These are phyloP conservation scores for Globisporangium lucens DNA, from an alignment of 352 stramenopile genomes.

Conservation along the genomic window DNA sequence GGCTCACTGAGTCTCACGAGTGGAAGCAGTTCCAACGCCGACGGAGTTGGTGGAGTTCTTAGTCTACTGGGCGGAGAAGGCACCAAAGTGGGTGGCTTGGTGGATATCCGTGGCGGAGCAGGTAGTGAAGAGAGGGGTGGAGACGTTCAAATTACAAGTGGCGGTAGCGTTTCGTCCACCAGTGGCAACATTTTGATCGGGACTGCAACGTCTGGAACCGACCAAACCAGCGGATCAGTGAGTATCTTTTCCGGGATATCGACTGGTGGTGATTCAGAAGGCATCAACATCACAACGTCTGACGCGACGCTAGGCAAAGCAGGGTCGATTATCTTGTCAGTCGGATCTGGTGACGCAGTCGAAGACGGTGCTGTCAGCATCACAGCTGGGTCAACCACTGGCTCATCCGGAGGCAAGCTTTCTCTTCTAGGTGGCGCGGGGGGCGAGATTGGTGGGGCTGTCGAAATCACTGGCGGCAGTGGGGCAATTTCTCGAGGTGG, in stretches of 20 bases:
- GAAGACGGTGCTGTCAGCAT: slow-evolving; percentile 26
- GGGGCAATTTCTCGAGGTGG: slow-evolving; percentile 21
- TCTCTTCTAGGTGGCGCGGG: slow-evolving; percentile 19
- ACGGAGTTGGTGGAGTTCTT: slow-evolving; percentile 10
- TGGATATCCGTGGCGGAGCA: slow-evolving; percentile 9
- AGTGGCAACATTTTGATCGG: slow-evolving; percentile 20
- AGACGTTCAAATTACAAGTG: slow-evolving; percentile 18
- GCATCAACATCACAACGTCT: slow-evolving; percentile 22
- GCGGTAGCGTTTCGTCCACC: slow-evolving; percentile 8
- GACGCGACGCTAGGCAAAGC: slow-evolving; percentile 16
- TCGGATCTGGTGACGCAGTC: slow-evolving; percentile 15
- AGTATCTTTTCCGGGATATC: slow-evolving; percentile 18
- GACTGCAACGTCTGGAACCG: slow-evolving; percentile 8
- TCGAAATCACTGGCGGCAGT: slow-evolving; percentile 30
- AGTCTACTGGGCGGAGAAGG: slow-evolving; percentile 10
- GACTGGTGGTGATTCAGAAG: slow-evolving; percentile 17
- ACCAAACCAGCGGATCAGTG: slow-evolving; percentile 13
- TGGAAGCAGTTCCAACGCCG: not conserved
- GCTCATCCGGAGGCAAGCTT: slow-evolving; percentile 14
- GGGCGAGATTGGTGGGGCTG: slow-evolving; percentile 22
- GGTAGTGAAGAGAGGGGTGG: slow-evolving; percentile 7
- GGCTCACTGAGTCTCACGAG: not conserved
- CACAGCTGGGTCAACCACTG: slow-evolving; percentile 24
- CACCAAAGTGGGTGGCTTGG: slow-evolving; percentile 11
- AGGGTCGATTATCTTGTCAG: slow-evolving; percentile 18